Conservation (phyloP, 2,329 filamentous ascomycete species). For the Chaetomiaceae sp. region DNA sequence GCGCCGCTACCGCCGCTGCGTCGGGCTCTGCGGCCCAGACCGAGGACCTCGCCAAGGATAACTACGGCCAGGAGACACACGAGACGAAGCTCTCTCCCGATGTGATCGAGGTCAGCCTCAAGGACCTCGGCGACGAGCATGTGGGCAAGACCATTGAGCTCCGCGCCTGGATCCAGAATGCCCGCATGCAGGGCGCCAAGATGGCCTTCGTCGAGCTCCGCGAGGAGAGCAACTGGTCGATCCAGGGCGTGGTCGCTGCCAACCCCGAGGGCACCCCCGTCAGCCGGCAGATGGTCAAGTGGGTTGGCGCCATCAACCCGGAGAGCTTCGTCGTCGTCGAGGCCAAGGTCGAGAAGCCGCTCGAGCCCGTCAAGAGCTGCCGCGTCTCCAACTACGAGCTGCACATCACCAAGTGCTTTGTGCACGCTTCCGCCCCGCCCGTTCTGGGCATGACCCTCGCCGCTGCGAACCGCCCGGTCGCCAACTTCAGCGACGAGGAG, state of each 20-base stretch:
- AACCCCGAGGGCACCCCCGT: constrained; percentile 59
- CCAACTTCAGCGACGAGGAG: constrained; percentile 56
- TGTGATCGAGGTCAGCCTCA: constrained; percentile 55
- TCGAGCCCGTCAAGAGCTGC: constrained; percentile 84
- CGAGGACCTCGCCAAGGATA: constrained; percentile 65
- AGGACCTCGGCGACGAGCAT: constrained; percentile 58
- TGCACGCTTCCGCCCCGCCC: constrained; percentile 61
- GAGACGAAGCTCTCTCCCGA: constrained; percentile 48
- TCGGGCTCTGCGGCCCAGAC: constrained; percentile 56
- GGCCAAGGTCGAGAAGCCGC: constrained; percentile 72
- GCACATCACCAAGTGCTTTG: constrained; percentile 79
- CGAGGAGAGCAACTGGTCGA: constrained; percentile 66
- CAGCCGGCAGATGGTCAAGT: constrained; percentile 92
- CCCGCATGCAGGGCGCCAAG: constrained; percentile 82
- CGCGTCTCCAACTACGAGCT: constrained; percentile 76
- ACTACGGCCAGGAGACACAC: constrained; percentile 67
- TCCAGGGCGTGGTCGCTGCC: constrained; percentile 74
- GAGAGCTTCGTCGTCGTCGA: constrained; percentile 83
- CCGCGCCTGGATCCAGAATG: constrained; percentile 80
- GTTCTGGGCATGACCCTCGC: constrained; percentile 55
- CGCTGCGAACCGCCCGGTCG: constrained; percentile 50
- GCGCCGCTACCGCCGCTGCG: constrained; percentile 66
- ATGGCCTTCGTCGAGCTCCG: constrained; percentile 85
- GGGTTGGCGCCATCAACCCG: constrained; percentile 65
- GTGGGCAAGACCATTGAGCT: constrained; percentile 69